phyloP scores from a whole-genome alignment of 169 alveolate genomes.

The Eimeria nieschulzi region DNA sequence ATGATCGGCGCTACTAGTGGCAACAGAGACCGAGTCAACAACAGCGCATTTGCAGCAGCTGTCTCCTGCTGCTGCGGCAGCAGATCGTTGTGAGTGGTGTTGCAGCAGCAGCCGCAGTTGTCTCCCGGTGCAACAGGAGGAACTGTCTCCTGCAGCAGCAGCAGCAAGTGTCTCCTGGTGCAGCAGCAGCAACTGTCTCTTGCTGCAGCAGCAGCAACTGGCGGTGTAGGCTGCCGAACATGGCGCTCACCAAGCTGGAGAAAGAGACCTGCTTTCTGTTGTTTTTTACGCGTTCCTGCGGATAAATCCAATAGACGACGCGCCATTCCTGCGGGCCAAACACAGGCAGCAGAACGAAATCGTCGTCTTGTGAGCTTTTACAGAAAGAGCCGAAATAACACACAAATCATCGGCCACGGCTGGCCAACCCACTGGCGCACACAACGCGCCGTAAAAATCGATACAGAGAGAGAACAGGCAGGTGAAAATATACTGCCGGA shows the following conservation, averaged over 20 bases:
- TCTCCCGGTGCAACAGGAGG: not conserved
- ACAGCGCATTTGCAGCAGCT: not conserved
- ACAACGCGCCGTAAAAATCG: not conserved
- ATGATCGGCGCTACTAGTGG: too few relatives aligned
- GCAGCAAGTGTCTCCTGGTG: not conserved
- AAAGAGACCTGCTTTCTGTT: slow-evolving; percentile 69
- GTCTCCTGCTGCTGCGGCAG: not conserved
- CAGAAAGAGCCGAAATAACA: not conserved
- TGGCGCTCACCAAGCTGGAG: slow-evolving; percentile 50
- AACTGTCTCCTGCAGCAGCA: not conserved
- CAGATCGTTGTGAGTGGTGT: not conserved
- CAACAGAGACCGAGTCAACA: not conserved
- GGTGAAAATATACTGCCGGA: not conserved
- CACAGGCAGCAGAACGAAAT: too few relatives aligned
- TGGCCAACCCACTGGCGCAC: not conserved
- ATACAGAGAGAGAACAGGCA: not conserved
- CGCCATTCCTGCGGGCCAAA: slow-evolving; percentile 43
- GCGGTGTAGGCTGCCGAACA: too few relatives aligned
- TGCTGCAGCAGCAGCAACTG: slow-evolving; percentile 4
- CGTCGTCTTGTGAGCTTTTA: too few relatives aligned
- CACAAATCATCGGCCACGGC: not conserved
- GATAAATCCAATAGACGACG: slow-evolving; percentile 70
- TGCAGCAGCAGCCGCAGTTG: not conserved
- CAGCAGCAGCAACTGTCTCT: slow-evolving; percentile 6
- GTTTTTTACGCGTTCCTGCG: slow-evolving; percentile 60